These are phyloP conservation scores for Candida piceae DNA, from an alignment of 805 yeast species.

Conservation along the genomic window DNA sequence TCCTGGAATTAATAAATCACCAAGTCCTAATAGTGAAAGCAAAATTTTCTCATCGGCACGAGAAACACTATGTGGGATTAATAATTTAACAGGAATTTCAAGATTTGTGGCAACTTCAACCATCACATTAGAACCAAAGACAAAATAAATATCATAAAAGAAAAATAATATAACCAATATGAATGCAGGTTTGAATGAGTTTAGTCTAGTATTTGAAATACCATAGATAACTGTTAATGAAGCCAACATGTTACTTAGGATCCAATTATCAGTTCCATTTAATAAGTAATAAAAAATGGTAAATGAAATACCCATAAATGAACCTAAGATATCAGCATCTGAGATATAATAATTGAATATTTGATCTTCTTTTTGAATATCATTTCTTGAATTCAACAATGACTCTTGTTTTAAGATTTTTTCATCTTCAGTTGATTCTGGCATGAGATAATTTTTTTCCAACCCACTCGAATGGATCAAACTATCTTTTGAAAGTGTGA, in stretches of 20 bases:
- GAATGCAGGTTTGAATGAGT: constrained; percentile 42
- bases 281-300: constrained; percentile 9
- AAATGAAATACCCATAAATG: constrained; percentile 13
- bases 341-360: constrained; percentile 31
- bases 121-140: constrained; percentile 60
- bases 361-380: constrained; percentile 28
- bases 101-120: constrained; percentile 51
- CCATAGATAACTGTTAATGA: constrained; percentile 40
- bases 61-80: constrained; percentile 35
- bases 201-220: constrained; percentile 33
- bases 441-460: constrained; percentile 28
- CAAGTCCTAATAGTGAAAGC: constrained; percentile 51
- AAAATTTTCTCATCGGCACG: constrained; percentile 11
- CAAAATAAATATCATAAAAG: constrained; percentile 62
- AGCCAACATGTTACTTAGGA: constrained; percentile 40
- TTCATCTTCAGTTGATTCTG: constrained; percentile 28
- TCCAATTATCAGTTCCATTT: constrained; percentile 38
- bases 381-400: constrained; percentile 17
- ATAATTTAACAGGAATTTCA: constrained; percentile 49
- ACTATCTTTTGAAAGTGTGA: constrained; percentile 37
- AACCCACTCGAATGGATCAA: constrained; percentile 35
- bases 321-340: constrained; percentile 25
- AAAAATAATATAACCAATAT: constrained; percentile 46
- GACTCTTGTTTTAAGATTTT: constrained; percentile 25
- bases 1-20: constrained; percentile 64